Evolutionary conservation across 352 stramenopile genomes (phyloP), one percentile per base, ranked within the genome.

Genomic region (Pythium phragmiticola): DNA sequence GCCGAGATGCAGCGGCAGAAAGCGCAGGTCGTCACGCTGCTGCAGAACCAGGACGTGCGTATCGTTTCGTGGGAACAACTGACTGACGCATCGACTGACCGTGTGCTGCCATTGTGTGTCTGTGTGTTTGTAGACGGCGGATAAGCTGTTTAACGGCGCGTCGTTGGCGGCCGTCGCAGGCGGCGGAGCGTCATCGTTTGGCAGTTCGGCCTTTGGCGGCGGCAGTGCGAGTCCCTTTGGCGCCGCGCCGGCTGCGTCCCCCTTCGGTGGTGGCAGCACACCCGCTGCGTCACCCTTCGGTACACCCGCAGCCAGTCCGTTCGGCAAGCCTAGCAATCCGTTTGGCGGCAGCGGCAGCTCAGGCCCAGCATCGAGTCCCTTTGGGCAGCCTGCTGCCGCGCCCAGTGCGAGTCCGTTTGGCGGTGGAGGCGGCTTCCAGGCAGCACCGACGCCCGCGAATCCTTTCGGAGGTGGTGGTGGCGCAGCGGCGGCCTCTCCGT

Each of bases 71-170:
- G 13, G 7, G 17, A 8, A 7, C 4, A 21, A 21, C 19, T 1
- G 14, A 14, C 14, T 46, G 13, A 19, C 39, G 39, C 26, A 48
- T 21, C 46, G 58, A 59, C 37, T 14, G n/a, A 33, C 57, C 2
- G 26, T 30, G 26, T 30, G 26, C 26, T 30, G 48, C 11, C 7
- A 11, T 6, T 39, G 41, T 47, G 61, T 14, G 2, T 34, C 50
- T 47, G 14, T n/a, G 30, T 39, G 34, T 39, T 19, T 23, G 11
- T 43, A 87, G 71, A 75, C 71, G 1, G 73, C 71, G 0, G 72
- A 78, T 59, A 80, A 78, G 9, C 64, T 90, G 12, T 87, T 90
- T 49, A 72, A 74, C 41, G 82, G 82, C 39, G 76, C 88, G 36
- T 50, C 68, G 3, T 53, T 88, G 37, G 63, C 70, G 11, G 56